Base-by-base conservation (phyloP, 345 rosid genomes). In the Pugionium dolabratum region DNA sequence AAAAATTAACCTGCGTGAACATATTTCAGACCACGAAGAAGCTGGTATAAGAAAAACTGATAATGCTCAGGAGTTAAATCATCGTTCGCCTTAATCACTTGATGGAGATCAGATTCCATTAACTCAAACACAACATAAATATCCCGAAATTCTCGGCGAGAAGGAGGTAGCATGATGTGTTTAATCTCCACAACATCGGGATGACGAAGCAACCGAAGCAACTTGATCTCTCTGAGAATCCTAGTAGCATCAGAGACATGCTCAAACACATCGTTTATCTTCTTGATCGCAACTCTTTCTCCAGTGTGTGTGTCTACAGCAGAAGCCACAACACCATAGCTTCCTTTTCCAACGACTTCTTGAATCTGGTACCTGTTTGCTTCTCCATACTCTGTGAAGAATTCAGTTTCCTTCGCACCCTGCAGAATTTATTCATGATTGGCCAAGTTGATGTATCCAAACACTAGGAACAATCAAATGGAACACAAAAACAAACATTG, bases 71-170 rank as follows among this genome's bases (percentile, higher is more conserved):
- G 95, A 56, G 96, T 88, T 41, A 94, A 83, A 80, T 94, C 96
- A 82, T 91, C 97, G 63, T 94, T 94, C 2, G 96, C 96, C 78
- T 81, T 94, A 62, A 94, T 94, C 18, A 90, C 99, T 77, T 94
- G 97, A 70, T 94, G 99, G 46, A 94, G 96, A 71, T 94, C 99
- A 55, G 99, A 94, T 77, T 94, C 99, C 99, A 94, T 94, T 78
- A 40, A 4, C 44, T 40, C 44, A n/a, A 40, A 40, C 10, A 40
- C 95, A 54, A 94, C 97, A 73, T 94, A 94, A 37, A 94, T 88
- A 80, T 94, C 99, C 62, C 74, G 78, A 69, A 94, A 94, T 72
- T 94, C 99, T 66, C 97, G 75, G 4, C 95, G 88, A 3, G 99
- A 94, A 55, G 99, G 99, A 75, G 99, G 99, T 50, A 94, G 83